Percentiles rank a stretch among this genome's conserved stretches.
Conservation (phyloP, 192 early-diverging fungal species). For the Backusella sp. region DNA sequence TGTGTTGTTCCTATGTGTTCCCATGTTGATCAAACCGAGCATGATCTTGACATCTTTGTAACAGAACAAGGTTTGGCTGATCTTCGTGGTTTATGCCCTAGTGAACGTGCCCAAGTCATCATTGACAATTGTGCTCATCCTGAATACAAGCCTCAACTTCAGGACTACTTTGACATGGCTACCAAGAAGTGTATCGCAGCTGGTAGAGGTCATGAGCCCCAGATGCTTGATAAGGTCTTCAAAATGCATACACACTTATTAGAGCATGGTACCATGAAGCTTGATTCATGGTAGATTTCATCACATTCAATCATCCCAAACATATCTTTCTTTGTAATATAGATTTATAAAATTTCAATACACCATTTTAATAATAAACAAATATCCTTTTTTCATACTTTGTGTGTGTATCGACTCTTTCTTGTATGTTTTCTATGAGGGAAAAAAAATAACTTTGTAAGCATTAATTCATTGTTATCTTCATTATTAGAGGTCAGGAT, state of each 20-base stretch:
- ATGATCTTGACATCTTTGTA: conserved; percentile 40
- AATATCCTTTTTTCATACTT: not conserved
- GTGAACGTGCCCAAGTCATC: conserved; percentile 35
- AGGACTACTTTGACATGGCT: conserved; percentile 39
- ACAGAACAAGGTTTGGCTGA: conserved; percentile 45
- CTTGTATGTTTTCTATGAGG: not conserved
- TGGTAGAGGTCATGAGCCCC: conserved; percentile 40
- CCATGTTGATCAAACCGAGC: conserved; percentile 42
- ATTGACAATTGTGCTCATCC: conserved; percentile 44
- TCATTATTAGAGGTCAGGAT: not conserved
- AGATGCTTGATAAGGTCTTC: conserved; percentile 43
- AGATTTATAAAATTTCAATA: not conserved
- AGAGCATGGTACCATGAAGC: conserved; percentile 41
- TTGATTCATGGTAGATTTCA: conserved; percentile 35
- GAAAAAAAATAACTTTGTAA: not conserved
- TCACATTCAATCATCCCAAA: not conserved
- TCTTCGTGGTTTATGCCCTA: conserved; percentile 37
- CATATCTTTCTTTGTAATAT: conserved; percentile 2
- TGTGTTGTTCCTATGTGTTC: conserved; percentile 41
- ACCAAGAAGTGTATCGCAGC: conserved; percentile 31
- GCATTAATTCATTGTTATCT: not conserved
- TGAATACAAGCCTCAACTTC: conserved; percentile 34
- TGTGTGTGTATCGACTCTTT: not conserved
- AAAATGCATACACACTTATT: conserved; percentile 40
- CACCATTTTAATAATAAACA: conserved; percentile 4